Conservation (phyloP, 176 grass and related monocot species). For the sorghum (Sorghum bicolor) region Sorghum_bicolor_NCBIv3 NC_012872.2:10973501-10974000, state of each 20-base stretch:
- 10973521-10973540: background rate
- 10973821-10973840: constrained; percentile 13
- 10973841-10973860: constrained; percentile 52
- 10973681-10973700: background rate
- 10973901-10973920: constrained; percentile 87
- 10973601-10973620: background rate
- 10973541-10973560: background rate
- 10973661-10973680: background rate
- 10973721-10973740: background rate
- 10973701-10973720: background rate
- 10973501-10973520: background rate
- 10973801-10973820: constrained; percentile 35
- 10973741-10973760: background rate
- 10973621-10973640: background rate
- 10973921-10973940: background rate
- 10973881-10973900: constrained; percentile 76
- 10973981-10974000: constrained; percentile 66
- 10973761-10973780: background rate
- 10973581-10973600: background rate
- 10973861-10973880: constrained; percentile 82
- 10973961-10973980: constrained; percentile 55
- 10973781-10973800: constrained; percentile 27
- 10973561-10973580: background rate
- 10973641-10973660: background rate
- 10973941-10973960: constrained; percentile 9